Conservation (phyloP, 805 yeast genomes). For the Pichia paraexigua region DNA sequence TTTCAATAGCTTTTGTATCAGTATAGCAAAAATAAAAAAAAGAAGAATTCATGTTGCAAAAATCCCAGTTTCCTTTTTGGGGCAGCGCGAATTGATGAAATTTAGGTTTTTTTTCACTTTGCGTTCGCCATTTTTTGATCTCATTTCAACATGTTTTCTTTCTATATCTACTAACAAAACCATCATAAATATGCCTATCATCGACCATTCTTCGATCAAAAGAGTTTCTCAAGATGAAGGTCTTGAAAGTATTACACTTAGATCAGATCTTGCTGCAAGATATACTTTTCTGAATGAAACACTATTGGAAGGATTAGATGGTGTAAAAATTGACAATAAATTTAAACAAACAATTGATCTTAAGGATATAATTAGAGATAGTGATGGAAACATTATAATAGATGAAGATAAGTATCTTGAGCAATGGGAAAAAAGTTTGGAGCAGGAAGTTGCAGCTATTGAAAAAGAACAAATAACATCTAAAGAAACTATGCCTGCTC, state of each 20-base stretch:
- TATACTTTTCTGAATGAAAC: slow-evolving; percentile 28
- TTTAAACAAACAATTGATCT: slow-evolving; percentile 15
- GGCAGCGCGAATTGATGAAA: neutral
- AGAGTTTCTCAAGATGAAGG: slow-evolving; percentile 19
- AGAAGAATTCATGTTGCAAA: neutral
- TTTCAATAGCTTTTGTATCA: no score
- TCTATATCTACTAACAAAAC: no score
- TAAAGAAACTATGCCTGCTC: neutral
- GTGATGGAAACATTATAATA: slow-evolving; percentile 5
- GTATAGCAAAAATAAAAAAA: no score
- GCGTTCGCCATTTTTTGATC: no score
- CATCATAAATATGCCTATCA: slow-evolving; percentile 13
- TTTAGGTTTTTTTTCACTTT: neutral
- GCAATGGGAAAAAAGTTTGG: neutral
- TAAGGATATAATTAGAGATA: slow-evolving; percentile 16
- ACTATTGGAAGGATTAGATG: slow-evolving; percentile 17
- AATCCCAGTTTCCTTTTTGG: neutral
- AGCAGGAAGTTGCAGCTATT: neutral
- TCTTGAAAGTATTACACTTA: slow-evolving; percentile 23
- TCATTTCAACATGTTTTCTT: neutral
- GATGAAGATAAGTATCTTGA: slow-evolving; percentile 11
- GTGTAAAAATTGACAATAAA: slow-evolving; percentile 6
- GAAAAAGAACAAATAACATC: neutral
- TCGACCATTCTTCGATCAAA: slow-evolving; percentile 21
- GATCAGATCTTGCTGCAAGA: slow-evolving; percentile 29